Percentiles rank a stretch among this genome's conserved stretches.
These are phyloP conservation scores for Silene latifolia DNA, from an alignment of 148 eudicot species.

Conservation along the genomic window DNA sequence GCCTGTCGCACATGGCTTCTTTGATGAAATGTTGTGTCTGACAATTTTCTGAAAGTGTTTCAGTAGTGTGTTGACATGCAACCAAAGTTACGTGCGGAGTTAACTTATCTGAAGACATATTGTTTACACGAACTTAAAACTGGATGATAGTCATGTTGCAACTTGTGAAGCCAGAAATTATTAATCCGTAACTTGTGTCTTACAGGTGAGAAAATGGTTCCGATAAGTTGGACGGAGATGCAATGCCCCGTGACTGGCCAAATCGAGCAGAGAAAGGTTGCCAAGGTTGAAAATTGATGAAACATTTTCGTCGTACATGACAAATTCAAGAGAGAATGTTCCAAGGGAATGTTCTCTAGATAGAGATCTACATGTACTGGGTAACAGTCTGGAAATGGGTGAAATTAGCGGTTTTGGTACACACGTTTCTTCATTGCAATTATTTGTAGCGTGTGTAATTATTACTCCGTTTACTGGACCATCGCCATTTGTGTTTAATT, in stretches of 20 bases:
- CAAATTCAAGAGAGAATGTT: neutral
- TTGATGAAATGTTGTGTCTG: neutral
- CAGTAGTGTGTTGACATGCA: too few relatives aligned
- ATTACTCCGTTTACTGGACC: too few relatives aligned
- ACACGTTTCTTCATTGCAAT: too few relatives aligned
- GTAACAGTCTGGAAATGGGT: neutral
- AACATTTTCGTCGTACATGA: neutral
- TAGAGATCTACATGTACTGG: conserved; percentile 8
- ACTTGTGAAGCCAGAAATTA: neutral
- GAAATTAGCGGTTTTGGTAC: neutral
- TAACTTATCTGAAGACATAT: neutral
- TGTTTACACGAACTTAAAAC: neutral
- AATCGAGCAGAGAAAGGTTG: conserved; percentile 91
- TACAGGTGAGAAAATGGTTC: conserved; percentile 85
- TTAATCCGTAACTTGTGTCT: neutral
- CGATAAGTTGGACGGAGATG: conserved; percentile 99
- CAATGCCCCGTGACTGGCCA: conserved; percentile 93
- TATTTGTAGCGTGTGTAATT: too few relatives aligned
- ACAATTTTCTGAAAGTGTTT: too few relatives aligned
- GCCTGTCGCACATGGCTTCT: too few relatives aligned
- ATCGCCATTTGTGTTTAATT: too few relatives aligned
- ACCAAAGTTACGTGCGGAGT: too few relatives aligned
- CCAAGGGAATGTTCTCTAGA: conserved; percentile 2
- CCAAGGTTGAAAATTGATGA: conserved; percentile 58
- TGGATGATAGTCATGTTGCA: neutral